Conservation (phyloP, 139 green algal species). For the Picochlorum sp. region DNA sequence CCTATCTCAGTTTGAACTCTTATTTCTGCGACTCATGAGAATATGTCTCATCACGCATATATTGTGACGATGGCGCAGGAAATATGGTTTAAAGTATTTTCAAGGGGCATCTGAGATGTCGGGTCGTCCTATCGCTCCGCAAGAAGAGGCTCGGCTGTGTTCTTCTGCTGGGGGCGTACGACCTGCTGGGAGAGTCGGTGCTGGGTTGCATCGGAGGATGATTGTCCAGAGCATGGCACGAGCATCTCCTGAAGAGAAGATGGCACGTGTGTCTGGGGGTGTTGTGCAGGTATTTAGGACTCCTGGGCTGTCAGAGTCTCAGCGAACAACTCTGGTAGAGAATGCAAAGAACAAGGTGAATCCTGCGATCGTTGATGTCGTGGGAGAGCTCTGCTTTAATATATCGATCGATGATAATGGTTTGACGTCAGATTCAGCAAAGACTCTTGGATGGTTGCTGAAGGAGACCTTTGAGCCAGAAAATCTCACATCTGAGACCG, state of each 20-base stretch:
- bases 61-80: too few relatives aligned
- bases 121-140: too few relatives aligned
- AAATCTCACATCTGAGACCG: slow-evolving; percentile 49
- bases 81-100: too few relatives aligned
- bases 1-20: too few relatives aligned
- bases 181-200: too few relatives aligned
- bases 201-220: too few relatives aligned
- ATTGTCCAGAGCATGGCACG: too few relatives aligned
- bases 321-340: slow-evolving; percentile 53
- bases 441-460: slow-evolving; percentile 79
- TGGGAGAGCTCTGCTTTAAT: slow-evolving; percentile 89
- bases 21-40: too few relatives aligned
- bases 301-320: slow-evolving; percentile 58
- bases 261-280: neutral
- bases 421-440: slow-evolving; percentile 55
- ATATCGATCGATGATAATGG: slow-evolving; percentile 47
- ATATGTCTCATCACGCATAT: too few relatives aligned
- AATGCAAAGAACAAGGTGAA: slow-evolving; percentile 67
- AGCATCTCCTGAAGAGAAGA: neutral
- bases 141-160: too few relatives aligned
- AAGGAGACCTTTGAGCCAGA: slow-evolving; percentile 95
- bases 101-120: too few relatives aligned
- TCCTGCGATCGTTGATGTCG: slow-evolving; percentile 51
- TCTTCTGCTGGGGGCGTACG: too few relatives aligned
- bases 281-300: slow-evolving; percentile 82